A percentile compares a stretch with the other conserved stretches of the same genome.
phyloP scores from a whole-genome alignment of 352 stramenopile species.

The Blastocystis sp. region DNA sequence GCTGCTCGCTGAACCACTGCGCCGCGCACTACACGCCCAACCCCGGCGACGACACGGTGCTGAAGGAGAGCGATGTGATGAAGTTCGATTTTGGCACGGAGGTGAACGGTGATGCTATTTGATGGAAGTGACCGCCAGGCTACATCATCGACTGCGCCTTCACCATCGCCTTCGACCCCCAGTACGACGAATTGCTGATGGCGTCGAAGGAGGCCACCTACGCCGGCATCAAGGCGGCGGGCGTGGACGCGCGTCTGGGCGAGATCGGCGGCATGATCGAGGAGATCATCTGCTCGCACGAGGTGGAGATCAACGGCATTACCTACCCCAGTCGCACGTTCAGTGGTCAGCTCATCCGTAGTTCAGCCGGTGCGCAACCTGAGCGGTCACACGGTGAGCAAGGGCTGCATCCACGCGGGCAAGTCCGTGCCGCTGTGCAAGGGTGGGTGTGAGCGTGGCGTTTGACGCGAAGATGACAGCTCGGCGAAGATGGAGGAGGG shows the following conservation, averaged over 20 bases:
- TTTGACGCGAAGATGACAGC: conserved; percentile 73
- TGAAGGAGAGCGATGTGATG: conserved; percentile 91
- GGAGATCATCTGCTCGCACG: conserved; percentile 95
- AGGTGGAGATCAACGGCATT: conserved; percentile 91
- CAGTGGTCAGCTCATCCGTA: background rate
- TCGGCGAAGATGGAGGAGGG: conserved; percentile 93
- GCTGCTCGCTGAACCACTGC: conserved; percentile 92
- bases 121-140: background rate
- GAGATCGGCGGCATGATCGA: conserved; percentile 90
- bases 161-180: conserved; percentile 89
- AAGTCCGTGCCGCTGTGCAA: conserved; percentile 93
- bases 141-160: conserved; percentile 94
- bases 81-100: conserved; percentile 97
- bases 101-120: conserved; percentile 77
- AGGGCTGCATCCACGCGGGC: conserved; percentile 82
- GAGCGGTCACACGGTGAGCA: conserved; percentile 92
- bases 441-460: conserved; percentile 72
- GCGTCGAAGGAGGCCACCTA: conserved; percentile 88
- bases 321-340: conserved; percentile 82
- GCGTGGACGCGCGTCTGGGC: conserved; percentile 90
- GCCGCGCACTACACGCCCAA: conserved; percentile 96
- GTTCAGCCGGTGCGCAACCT: conserved; percentile 93
- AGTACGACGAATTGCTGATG: conserved; percentile 87
- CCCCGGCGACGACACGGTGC: conserved; percentile 86
- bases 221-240: conserved; percentile 83